Evolutionary conservation across 2,329 filamentous ascomycete genomes (phyloP).

Genomic region (Aspergillus clavatus): DNA sequence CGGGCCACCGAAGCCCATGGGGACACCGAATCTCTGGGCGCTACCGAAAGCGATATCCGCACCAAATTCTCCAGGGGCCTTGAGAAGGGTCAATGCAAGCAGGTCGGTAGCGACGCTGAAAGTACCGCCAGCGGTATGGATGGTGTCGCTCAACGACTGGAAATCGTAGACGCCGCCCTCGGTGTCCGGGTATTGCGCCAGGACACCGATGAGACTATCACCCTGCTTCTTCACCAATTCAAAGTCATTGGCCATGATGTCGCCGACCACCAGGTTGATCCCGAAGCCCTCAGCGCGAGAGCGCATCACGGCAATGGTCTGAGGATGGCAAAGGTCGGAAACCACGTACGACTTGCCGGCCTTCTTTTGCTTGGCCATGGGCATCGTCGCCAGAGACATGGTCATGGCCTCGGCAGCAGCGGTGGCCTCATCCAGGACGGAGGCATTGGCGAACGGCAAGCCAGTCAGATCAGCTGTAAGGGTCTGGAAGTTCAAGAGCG

Average conservation of each 20-base stretch:
- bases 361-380: slow-evolving; percentile 66
- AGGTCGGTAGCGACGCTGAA: slow-evolving; percentile 88
- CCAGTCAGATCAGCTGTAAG: slow-evolving; percentile 83
- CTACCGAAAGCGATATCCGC: slow-evolving; percentile 94
- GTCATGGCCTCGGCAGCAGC: slow-evolving; percentile 96
- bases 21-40: slow-evolving; percentile 85
- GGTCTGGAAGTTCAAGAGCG: slow-evolving; percentile 91
- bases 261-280: slow-evolving; percentile 68
- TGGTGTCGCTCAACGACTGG: slow-evolving; percentile 64
- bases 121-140: slow-evolving; percentile 72
- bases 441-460: slow-evolving; percentile 84
- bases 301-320: slow-evolving; percentile 77
- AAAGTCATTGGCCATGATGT: slow-evolving; percentile 63
- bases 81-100: slow-evolving; percentile 78
- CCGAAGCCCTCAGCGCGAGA: slow-evolving; percentile 89
- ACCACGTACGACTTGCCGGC: slow-evolving; percentile 78
- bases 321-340: slow-evolving; percentile 74
- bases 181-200: slow-evolving; percentile 94
- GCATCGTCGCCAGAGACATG: slow-evolving; percentile 72
- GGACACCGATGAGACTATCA: slow-evolving; percentile 77
- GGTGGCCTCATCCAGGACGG: slow-evolving; percentile 83
- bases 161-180: slow-evolving; percentile 75
- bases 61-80: slow-evolving; percentile 87
- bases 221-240: slow-evolving; percentile 68
- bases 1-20: slow-evolving; percentile 88